A percentile compares a stretch with the other conserved stretches of the same genome.
Conservation (phyloP, 352 stramenopile species). For the Pythium biforme region DNA sequence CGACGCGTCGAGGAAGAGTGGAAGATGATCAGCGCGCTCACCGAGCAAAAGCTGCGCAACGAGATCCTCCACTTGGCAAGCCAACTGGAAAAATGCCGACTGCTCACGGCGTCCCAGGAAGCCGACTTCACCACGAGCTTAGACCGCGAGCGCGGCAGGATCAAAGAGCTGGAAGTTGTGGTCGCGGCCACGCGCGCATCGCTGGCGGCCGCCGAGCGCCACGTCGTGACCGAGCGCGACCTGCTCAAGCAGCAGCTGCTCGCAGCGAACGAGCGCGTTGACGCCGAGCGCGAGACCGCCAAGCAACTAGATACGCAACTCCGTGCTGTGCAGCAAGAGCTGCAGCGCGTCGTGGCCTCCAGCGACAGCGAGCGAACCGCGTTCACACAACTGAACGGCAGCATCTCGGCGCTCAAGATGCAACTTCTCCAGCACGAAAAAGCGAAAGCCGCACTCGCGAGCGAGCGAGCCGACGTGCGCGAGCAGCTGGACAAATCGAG, state of each 20-base stretch:
- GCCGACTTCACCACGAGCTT: conserved; percentile 31
- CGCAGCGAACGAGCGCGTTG: conserved; percentile 35
- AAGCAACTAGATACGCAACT: conserved; percentile 49
- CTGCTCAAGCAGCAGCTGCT: conserved; percentile 56
- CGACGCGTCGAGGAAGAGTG: conserved; percentile 42
- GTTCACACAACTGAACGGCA: conserved; percentile 36
- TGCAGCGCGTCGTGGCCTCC: conserved; percentile 34
- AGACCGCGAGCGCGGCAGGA: conserved; percentile 29
- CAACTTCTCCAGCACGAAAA: conserved; percentile 51
- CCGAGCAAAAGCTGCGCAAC: conserved; percentile 64
- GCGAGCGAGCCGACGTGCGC: conserved; percentile 41
- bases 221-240: conserved; percentile 43
- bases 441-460: conserved; percentile 34
- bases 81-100: conserved; percentile 49
- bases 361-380: conserved; percentile 38
- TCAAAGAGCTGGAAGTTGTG: conserved; percentile 44
- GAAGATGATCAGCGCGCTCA: conserved; percentile 33
- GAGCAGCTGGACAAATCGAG: conserved; percentile 36
- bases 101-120: conserved; percentile 37
- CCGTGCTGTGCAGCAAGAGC: conserved; percentile 43
- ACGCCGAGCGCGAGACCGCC: conserved; percentile 35
- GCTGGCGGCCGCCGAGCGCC: conserved; percentile 37
- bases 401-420: conserved; percentile 59
- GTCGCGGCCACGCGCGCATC: conserved; percentile 34
- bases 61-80: conserved; percentile 63